Base-by-base conservation (phyloP, 2,329 filamentous ascomycete species). In the Calonectria montana region DNA sequence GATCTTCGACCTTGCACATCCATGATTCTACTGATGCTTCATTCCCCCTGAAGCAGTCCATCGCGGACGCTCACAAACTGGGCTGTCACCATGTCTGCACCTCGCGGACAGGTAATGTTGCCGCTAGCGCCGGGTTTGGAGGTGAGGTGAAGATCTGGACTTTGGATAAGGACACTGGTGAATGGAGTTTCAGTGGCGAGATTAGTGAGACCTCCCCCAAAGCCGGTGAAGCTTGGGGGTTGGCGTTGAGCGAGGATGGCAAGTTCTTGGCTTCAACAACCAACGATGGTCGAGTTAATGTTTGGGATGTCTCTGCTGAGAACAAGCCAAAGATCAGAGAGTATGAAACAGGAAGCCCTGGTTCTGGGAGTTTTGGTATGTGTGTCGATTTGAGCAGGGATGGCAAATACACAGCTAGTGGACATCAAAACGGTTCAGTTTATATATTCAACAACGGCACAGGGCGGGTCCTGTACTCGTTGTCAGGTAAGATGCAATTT, bases 361-460 rank as follows among this genome's bases (percentile, higher is more conserved):
- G 86, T 1, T 95, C 96, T 77, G 95, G 95, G 16, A 96, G 93
- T 83, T 98, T 98, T 84, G 96, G 95, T 43, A 91, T 97, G 85
- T 94, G 93, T 79, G 92, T 99, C 73, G 96, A 97, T 82, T 84
- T 98, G 82, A 92, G 90, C 77, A 84, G 86, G 23, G 94, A 99
- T 82, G 96, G 96, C 65, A 92, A 91, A 74, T 93, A 95, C 82
- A 97, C 96, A 35, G 96, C 96, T 4, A 97, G 94, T 65, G 97
- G 97, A 0, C 96, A 99, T 84, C 94, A 98, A 82, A 98, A 94
- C 79, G 97, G 97, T 18, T 92, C 92, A 15, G 90, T 98, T 74
- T 98, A 98, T 84, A 91, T 99, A 73, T 99, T 98, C 88, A 96
- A 95, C 86, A 98, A 98, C 79, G 93, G 95, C 77, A 95, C 94